Base-by-base conservation (phyloP, 345 rosid genomes). In the Gossypium stocksii region DNA sequence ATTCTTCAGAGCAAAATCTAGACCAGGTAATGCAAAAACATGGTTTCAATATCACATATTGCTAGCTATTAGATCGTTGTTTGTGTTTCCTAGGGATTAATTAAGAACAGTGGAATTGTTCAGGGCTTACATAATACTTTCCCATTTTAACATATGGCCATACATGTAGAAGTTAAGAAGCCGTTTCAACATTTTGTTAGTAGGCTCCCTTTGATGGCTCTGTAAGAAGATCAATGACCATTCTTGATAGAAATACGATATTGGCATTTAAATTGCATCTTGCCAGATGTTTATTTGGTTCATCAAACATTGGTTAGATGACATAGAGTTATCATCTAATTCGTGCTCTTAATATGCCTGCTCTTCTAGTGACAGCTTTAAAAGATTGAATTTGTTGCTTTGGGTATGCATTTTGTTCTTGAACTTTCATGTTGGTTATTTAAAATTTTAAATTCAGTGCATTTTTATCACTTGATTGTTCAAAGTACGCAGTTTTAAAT, bases 1-100 rank as follows among this genome's bases (percentile, higher is more conserved):
- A 93, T 85, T 80, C 97, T 77, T 78, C 91, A 4, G 93, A 86
- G 29, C 99, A 89, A 78, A 91, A 86, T 77, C 77, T 96, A 78
- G 99, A 96, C 82, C 91, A 96, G 98, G 99, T 93, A 80, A 74
- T 38, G 59, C 51, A 19, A 34, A 34, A 34, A 7, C 41, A 34
- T 66, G 3, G 43, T 48, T 45, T 46, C 16, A 43, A 53, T 48
- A 73, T 49, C 53, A 27, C 9, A 69, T 23, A 41, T 8, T 66
- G 38, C 56, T 46, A 22, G 34, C 71, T 23, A 13, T 46, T 20
- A 13, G 10, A 45, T 62, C 5, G 7, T 34, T 34, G 2, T 46
- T 16, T 66, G 14, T 59, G 23, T 66, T 48, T 45, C 14, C 66
- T 59, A 17, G 63, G 38, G 38, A 25, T 59, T 59, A 59, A 25